Evolutionary conservation across 2,329 filamentous ascomycete genomes (phyloP), one percentile per base, ranked within the genome.

Genomic region (Phialophora expanda): DNA sequence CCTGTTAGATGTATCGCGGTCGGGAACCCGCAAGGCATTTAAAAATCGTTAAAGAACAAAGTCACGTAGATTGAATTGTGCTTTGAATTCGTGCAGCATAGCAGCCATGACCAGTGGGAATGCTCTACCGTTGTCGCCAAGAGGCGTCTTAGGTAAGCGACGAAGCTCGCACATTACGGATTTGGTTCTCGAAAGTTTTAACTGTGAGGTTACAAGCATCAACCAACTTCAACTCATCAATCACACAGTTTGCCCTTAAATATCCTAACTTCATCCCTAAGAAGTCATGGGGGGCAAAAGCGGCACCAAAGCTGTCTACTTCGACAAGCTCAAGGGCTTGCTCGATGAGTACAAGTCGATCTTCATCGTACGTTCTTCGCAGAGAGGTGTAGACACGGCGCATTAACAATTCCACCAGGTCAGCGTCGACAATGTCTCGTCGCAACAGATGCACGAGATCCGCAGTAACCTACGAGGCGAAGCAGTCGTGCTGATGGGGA

Each of bases 371-470:
- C 64, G 67, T 70, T 24, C n/a, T 28, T n/a, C 8, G 41, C 30
- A 41, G 9, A 46, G 20, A 6, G 24, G 34, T 34, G 20, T 53
- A 8, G 8, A 22, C 20, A n/a, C 26, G 32, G 51, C 34, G n/a
- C 51, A 57, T 54, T 70, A 62, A 70, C 61, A 48, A 32, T 28
- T 51, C 22, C 28, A 28, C 20, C 61, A 68, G 68, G 93, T 97
- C 82, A 71, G 67, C 62, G 71, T 72, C 63, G 70, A 98, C 92
- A 99, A 98, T 99, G 95, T 99, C 89, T 92, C 90, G 83, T 99
- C 95, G 76, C 95, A 99, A 89, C 96, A 99, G 90, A 99, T 99
- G 96, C 95, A 99, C 92, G 95, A 99, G 89, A 98, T 99, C 83
- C 91, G 95, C 82, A 85, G 90, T 78, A 84, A 92, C 78, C 91